These are phyloP conservation scores for Phanerochaete sordida DNA, from an alignment of 768 basidiomycete genomes.

Conservation along the genomic window DNA sequence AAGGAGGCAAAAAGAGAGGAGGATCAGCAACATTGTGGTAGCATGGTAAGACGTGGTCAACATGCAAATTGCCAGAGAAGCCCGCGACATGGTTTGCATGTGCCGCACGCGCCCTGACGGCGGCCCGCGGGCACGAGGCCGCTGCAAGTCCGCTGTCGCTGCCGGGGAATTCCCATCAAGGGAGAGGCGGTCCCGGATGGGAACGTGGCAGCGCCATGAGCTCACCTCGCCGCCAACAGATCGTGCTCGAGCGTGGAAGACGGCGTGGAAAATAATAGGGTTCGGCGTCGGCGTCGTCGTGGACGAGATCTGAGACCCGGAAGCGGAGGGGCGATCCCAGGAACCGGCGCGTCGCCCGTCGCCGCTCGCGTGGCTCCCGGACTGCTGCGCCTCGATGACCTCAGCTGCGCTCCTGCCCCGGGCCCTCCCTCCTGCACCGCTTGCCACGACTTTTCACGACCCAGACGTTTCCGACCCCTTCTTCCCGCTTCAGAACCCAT, in stretches of 20 bases:
- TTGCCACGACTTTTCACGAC: neutral
- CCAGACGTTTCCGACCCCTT: too few species aligned
- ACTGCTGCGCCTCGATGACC: neutral
- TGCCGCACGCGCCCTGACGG: neutral
- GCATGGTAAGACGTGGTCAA: conserved; percentile 6
- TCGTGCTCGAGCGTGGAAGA: too few species aligned
- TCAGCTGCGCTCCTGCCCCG: neutral
- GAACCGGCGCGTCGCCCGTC: neutral
- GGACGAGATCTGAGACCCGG: too few species aligned
- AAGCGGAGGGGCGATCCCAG: too few species aligned
- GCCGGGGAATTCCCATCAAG: neutral
- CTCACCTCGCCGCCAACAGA: too few species aligned
- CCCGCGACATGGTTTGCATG: neutral
- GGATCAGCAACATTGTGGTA: conserved; percentile 9
- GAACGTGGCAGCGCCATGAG: too few species aligned
- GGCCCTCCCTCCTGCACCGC: neutral
- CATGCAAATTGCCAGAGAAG: neutral
- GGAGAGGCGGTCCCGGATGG: neutral
- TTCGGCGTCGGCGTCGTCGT: too few species aligned
- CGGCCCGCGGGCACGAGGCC: conserved; percentile 7
- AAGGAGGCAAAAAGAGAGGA: conserved; percentile 10
- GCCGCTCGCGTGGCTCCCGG: neutral
- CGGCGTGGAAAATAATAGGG: too few species aligned
- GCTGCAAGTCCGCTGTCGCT: neutral
- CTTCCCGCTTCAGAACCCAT: conserved; percentile 5